Percentiles rank a stretch among this genome's conserved stretches.
These are phyloP conservation scores for Tilletia indica DNA, from an alignment of 1,284 basidiomycete species.

Conservation along the genomic window DNA sequence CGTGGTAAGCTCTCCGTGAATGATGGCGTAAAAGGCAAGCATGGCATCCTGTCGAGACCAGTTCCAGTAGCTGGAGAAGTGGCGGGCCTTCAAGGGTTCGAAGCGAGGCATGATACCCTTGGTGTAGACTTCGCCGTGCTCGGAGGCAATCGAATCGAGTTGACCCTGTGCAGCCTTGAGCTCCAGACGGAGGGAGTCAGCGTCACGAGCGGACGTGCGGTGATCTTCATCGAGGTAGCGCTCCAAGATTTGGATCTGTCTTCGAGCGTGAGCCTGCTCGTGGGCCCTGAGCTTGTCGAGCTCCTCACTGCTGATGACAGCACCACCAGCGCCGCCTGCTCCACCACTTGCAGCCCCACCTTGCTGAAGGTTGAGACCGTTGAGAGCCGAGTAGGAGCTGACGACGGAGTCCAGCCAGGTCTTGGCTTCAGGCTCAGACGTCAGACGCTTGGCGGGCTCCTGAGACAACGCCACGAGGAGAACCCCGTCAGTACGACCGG, in stretches of 20 bases:
- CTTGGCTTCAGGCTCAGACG: conserved; percentile 87
- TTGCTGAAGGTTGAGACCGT: conserved; percentile 73
- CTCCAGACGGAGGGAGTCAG: conserved; percentile 78
- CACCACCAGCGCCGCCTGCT: conserved; percentile 59
- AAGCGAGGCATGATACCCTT: conserved; percentile 92
- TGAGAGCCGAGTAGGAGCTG: conserved; percentile 76
- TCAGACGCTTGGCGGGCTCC: conserved; percentile 90
- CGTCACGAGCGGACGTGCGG: conserved; percentile 82
- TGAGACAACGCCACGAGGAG: conserved; percentile 84
- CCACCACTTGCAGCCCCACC: conserved; percentile 64
- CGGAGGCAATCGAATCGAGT: conserved; percentile 80
- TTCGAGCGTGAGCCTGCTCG: conserved; percentile 85
- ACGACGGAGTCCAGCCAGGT: conserved; percentile 87
- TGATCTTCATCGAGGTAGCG: conserved; percentile 92
- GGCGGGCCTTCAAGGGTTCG: conserved; percentile 89
- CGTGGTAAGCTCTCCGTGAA: conserved; percentile 52
- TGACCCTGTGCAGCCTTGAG: conserved; percentile 74
- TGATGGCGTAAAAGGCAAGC: conserved; percentile 94
- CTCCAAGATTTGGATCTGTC: conserved; percentile 93
- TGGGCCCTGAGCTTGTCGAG: conserved; percentile 93
- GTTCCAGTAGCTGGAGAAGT: conserved; percentile 98
- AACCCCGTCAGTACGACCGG: conserved; percentile 83
- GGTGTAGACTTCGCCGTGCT: conserved; percentile 88
- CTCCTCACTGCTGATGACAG: conserved; percentile 92
- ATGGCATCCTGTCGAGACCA: conserved; percentile 96